Evolutionary conservation across 225 moss, liverwort and hornwort genomes (phyloP), one percentile per base, ranked within the genome.

Genomic region (Pseudoscleropodium purum): DNA sequence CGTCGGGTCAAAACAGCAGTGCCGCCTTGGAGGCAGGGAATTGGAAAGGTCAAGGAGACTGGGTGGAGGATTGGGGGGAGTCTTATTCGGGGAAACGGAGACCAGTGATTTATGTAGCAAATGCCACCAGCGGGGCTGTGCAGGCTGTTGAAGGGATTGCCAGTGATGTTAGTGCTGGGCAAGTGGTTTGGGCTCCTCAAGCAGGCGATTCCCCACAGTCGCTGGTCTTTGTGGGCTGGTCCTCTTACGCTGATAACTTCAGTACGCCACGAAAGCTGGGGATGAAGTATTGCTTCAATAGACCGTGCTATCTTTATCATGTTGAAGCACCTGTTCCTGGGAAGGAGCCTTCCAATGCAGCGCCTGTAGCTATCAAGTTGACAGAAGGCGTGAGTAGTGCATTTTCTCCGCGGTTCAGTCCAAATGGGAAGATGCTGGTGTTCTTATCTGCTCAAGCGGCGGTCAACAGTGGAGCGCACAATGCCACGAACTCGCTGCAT

Each of bases 31-130:
- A 97, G 78, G 92, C 95, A 7, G 97, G 99, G n/a, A 96, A 91
- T 76, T 99, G 99, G 99, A 97, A 96, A 91, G 99, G 99, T 15
- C 99, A 99, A 89, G 99, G 99, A 54, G 99, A 99, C 33, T 99
- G 99, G 99, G 80, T 95, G 84, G 99, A 99, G 81, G 99, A 99
- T 90, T 99, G 99, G 99, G 99, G 99, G 18, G 99, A 99, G 86
- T 95, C 95, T 6, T 99, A 99, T 84, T 95, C 96, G 25, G 99
- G 99, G 61, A 97, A 97, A 90, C 96, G 94, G 70, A 95, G 93
- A 88, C 99, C 99, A 21, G 95, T 96, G 85, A 90, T 99, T n/a
- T 97, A 97, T 74, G 95, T 97, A 52, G 96, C 95, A n/a, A 93
- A 94, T 87, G 93, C 96, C 70, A 92, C 74, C 78, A 94, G 95